Conservation (phyloP, 768 basidiomycete genomes). For the Daedaleopsis sinensis region DNA sequence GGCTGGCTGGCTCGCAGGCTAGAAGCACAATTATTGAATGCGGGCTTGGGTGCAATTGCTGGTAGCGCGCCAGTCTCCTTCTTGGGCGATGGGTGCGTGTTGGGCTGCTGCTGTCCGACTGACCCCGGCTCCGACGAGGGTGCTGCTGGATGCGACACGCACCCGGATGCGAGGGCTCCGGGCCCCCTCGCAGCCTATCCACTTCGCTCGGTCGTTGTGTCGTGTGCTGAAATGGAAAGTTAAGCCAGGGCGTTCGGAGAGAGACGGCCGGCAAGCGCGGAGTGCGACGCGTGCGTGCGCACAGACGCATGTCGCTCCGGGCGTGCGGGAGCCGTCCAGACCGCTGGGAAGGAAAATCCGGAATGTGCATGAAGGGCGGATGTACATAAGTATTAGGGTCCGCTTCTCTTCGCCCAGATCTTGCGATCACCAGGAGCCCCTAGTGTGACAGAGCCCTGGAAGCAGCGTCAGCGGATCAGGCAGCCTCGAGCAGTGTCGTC, state of each 20-base stretch:
- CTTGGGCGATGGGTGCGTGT: not conserved
- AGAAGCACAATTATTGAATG: not conserved
- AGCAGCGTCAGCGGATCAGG: not conserved
- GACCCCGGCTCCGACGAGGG: not conserved
- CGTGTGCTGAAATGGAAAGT: not conserved
- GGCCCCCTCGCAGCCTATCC: not conserved
- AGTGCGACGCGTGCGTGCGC: not conserved
- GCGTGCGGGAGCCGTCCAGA: not conserved
- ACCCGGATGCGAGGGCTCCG: no score
- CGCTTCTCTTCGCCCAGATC: not conserved
- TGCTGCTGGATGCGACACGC: not conserved
- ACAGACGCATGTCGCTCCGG: not conserved
- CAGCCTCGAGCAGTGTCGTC: not conserved
- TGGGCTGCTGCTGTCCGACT: not conserved
- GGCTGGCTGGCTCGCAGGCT: not conserved
- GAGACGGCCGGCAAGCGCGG: not conserved
- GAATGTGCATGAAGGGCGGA: not conserved
- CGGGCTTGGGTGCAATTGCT: not conserved
- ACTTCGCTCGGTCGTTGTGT: not conserved
- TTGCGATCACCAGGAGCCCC: not conserved
- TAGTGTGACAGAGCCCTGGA: not conserved
- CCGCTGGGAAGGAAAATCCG: not conserved
- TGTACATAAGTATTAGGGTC: not conserved
- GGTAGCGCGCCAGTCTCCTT: not conserved
- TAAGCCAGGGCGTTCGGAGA: not conserved